Base-by-base conservation (phyloP, 305 asterid species). In the Withania somnifera region DNA sequence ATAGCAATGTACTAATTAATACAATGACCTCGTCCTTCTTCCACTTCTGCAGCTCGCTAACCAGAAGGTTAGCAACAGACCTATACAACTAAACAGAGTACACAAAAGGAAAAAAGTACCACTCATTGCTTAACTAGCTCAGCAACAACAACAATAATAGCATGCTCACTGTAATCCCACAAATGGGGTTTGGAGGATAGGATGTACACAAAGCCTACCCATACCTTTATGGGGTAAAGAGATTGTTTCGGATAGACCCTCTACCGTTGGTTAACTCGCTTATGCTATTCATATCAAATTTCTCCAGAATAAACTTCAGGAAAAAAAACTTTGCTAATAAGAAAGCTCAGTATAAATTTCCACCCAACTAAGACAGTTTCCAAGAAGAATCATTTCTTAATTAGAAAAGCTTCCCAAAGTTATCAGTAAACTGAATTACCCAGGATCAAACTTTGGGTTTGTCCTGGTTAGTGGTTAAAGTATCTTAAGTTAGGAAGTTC, bases 21-120 rank as follows among this genome's bases (percentile, higher is more conserved):
- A 81, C 61, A 19, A 76, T 47, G 52, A 56, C 51, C 40, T 58
- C 51, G 78, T 63, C 80, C 78, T 75, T 51, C 82, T 79, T 82
- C 58, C 64, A 73, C 68, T 82, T 71, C 36, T 34, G 45, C 73
- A 26, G 38, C 77, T 66, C 56, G 80, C 63, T 45, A n/a, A 77
- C 53, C 57, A 83, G 57, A 81, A 51, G 78, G 77, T 54, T 68
- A 57, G 67, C 66, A 54, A 58, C 82, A 28, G 15, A 69, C 77
- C 63, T 11, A 68, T 83, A n/a, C 28, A 57, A 26, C 22, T 64
- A 45, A 40, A 45, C 52, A 7, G 77, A 14, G 51, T 20, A 83
- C 36, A 60, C 24, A 9, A 77, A 36, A 82, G 71, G 63, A 50
- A 45, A 26, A 75, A 75, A 26, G 79, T 50, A 26, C 45, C 17